Conservation (phyloP, 2,329 filamentous ascomycete genomes). For the Colletotrichum sp. region DNA sequence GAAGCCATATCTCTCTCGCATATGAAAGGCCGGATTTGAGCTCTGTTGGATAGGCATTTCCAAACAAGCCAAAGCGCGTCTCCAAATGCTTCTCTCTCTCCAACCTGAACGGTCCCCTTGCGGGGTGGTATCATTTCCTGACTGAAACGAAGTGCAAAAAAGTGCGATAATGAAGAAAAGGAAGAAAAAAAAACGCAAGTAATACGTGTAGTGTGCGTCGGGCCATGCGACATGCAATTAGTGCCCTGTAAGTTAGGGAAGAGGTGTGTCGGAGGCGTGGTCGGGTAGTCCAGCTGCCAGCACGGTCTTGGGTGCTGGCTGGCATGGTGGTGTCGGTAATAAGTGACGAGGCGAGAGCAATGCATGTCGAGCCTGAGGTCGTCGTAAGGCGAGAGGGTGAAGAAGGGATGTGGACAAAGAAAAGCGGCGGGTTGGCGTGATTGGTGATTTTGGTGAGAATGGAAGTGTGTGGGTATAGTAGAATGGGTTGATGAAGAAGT, state of each 20-base stretch:
- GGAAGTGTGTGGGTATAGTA: constrained; percentile 11
- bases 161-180: neutral
- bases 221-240: constrained; percentile 13
- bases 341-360: neutral
- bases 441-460: neutral
- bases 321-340: neutral
- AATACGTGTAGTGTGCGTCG: neutral
- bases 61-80: neutral
- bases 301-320: neutral
- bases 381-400: neutral
- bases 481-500: neutral
- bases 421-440: constrained; percentile 1
- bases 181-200: neutral
- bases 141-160: constrained; percentile 19
- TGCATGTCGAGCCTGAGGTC: neutral
- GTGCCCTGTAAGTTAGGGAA: neutral
- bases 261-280: neutral
- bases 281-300: neutral
- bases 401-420: constrained; percentile 20
- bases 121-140: constrained; percentile 25
- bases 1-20: neutral
- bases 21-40: neutral
- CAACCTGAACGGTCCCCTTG: constrained; percentile 6
- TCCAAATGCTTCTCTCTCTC: neutral
- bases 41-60: neutral